Conservation (phyloP, 148 eudicot genomes). For the Heliosperma pusillum region DNA sequence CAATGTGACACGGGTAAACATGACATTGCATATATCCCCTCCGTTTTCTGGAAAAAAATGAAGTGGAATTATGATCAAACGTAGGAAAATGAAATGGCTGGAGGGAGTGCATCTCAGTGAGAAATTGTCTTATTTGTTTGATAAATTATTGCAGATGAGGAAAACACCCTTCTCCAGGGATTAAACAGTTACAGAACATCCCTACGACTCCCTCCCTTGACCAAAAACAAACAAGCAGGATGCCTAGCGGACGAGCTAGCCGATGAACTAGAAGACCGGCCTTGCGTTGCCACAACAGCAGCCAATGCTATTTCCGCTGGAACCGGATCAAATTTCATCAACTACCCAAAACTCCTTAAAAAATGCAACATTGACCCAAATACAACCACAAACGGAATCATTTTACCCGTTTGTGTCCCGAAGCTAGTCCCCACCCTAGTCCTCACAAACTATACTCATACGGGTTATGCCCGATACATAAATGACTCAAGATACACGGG, state of each 20-base stretch:
- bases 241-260: conserved; percentile 70
- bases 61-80: too few species aligned
- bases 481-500: conserved; percentile 59
- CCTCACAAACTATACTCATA: conserved; percentile 66
- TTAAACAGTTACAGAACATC: conserved; percentile 63
- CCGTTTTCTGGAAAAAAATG: too few species aligned
- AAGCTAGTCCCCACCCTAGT: conserved; percentile 50
- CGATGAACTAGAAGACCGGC: conserved; percentile 35
- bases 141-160: conserved; percentile 37
- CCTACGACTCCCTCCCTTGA: conserved; percentile 30
- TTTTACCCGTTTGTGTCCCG: conserved; percentile 66
- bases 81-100: too few species aligned
- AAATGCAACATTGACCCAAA: conserved; percentile 56
- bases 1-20: too few species aligned
- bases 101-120: too few species aligned
- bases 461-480: conserved; percentile 34
- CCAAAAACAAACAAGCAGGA: conserved; percentile 51
- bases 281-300: conserved; percentile 31
- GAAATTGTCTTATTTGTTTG: neutral
- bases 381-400: conserved; percentile 46
- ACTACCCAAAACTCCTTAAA: conserved; percentile 45
- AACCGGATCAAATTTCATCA: conserved; percentile 26
- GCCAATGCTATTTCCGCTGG: conserved; percentile 28
- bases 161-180: conserved; percentile 67
- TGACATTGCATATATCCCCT: too few species aligned